Percentiles rank a stretch among this genome's conserved stretches.
Conservation (phyloP, 805 yeast species). For the Clavispora fructus region DNA sequence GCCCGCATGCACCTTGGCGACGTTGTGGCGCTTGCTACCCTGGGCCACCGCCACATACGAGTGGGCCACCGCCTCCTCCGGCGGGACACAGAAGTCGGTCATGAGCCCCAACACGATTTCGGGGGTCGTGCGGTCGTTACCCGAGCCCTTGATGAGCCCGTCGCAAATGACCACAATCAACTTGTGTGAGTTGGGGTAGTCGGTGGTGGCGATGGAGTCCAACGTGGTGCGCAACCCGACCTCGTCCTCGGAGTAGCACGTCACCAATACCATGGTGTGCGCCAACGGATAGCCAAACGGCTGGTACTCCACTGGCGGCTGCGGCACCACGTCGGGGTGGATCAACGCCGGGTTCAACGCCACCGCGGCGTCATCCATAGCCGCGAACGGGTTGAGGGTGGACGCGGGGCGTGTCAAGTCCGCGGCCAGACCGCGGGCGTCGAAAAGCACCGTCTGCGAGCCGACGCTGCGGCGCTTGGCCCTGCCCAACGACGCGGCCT, state of each 20-base stretch:
- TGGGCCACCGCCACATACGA: slow-evolving; percentile 95
- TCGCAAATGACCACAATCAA: slow-evolving; percentile 83
- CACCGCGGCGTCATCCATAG: slow-evolving; percentile 26
- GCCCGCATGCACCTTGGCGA: slow-evolving; percentile 96
- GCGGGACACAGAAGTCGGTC: slow-evolving; percentile 61
- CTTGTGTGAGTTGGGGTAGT: slow-evolving; percentile 93
- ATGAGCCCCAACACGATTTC: slow-evolving; percentile 85
- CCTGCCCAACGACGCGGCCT: slow-evolving; percentile 38
- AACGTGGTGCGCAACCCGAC: slow-evolving; percentile 80
- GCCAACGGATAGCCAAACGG: slow-evolving; percentile 68
- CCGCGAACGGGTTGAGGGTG: slow-evolving; percentile 28
- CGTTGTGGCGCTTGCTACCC: slow-evolving; percentile 91
- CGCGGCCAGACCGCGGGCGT: slow-evolving; percentile 22
- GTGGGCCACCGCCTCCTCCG: slow-evolving; percentile 70
- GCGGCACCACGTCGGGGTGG: slow-evolving; percentile 79
- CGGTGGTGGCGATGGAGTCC: slow-evolving; percentile 92
- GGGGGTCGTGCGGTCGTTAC: slow-evolving; percentile 82
- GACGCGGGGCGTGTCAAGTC: slow-evolving; percentile 29
- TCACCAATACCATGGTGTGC: slow-evolving; percentile 47
- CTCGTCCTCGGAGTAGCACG: slow-evolving; percentile 93
- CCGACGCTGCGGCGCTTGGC: slow-evolving; percentile 13
- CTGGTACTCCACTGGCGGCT: slow-evolving; percentile 84
- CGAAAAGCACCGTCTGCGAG: slow-evolving; percentile 11
- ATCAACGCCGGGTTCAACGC: slow-evolving; percentile 55
- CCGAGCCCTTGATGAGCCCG: slow-evolving; percentile 92